Conservation (phyloP, 306 rosid species). For the Sophora flavescens region DNA sequence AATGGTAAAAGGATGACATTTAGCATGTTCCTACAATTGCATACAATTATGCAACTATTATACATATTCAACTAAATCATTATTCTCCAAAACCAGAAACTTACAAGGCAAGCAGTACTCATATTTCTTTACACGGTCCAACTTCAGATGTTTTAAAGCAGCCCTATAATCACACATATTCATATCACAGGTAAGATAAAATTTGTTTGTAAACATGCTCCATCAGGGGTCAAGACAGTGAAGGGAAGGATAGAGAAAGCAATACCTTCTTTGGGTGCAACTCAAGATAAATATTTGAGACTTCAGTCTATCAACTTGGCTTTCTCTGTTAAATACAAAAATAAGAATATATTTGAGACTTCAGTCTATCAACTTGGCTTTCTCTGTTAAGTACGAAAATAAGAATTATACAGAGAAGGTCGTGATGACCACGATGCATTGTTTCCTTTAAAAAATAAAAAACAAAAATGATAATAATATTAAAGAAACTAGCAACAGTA, state of each 20-base stretch:
- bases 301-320: constrained; percentile 65
- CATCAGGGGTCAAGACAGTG: not conserved
- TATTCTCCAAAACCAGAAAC: constrained; percentile 44
- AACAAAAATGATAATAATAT: not conserved
- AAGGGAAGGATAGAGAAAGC: not conserved
- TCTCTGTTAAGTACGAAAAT: constrained; percentile 52
- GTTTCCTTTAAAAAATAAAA: not conserved
- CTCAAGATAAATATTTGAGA: constrained; percentile 84
- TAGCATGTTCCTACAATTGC: not conserved
- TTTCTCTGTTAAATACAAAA: constrained; percentile 55
- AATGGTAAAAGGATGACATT: not conserved
- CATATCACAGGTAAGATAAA: constrained; percentile 26
- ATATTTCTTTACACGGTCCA: constrained; percentile 78
- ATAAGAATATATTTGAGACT: constrained; percentile 63
- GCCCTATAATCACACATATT: constrained; percentile 55
- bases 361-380: constrained; percentile 64
- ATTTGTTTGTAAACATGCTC: not conserved
- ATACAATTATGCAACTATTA: not conserved
- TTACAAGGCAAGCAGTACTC: constrained; percentile 87
- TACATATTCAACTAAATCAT: constrained; percentile 20
- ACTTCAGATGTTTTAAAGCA: constrained; percentile 80
- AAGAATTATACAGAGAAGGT: constrained; percentile 14
- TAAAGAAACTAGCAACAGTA: not conserved
- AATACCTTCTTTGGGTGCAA: constrained; percentile 93
- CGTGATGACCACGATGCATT: constrained; percentile 30